Evolutionary conservation across 148 eudicot genomes (phyloP).

Genomic region (Bassia scoparia): DNA sequence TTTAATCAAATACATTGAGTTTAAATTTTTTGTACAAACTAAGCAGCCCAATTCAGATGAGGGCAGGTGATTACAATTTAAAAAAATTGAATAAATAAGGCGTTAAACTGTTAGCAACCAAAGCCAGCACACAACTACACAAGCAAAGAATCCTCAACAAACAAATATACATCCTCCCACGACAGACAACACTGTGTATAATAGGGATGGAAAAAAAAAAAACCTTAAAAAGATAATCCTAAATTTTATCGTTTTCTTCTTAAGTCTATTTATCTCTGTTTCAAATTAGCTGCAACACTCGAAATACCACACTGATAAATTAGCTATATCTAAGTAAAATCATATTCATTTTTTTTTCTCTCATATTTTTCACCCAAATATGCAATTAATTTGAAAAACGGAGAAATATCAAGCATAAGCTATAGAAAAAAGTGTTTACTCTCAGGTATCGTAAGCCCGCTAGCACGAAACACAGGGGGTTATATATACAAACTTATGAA

Average conservation of each 20-base stretch:
- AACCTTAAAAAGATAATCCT: not conserved
- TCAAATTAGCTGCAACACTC: too few relatives aligned
- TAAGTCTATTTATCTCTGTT: not conserved
- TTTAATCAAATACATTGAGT: not conserved
- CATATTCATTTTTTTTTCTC: too few relatives aligned
- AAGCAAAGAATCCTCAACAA: conserved; percentile 27
- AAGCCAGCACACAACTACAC: not conserved
- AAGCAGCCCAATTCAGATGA: not conserved
- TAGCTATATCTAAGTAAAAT: too few relatives aligned
- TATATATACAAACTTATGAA: not conserved
- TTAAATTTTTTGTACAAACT: not conserved
- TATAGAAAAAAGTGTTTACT: too few relatives aligned
- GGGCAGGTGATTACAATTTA: not conserved
- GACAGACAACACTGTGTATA: not conserved
- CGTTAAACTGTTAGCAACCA: not conserved
- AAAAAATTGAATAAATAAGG: not conserved
- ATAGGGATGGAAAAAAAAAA: not conserved
- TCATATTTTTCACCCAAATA: too few relatives aligned
- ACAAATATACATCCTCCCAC: not conserved
- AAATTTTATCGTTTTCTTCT: not conserved
- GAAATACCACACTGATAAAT: too few relatives aligned
- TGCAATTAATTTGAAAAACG: too few relatives aligned
- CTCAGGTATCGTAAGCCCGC: conserved; percentile 1
- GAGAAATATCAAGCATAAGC: too few relatives aligned
- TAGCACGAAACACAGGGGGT: conserved; percentile 20